Evolutionary conservation across 2,329 filamentous ascomycete species (phyloP).

Genomic region (Ceratocystis colombiana): DNA sequence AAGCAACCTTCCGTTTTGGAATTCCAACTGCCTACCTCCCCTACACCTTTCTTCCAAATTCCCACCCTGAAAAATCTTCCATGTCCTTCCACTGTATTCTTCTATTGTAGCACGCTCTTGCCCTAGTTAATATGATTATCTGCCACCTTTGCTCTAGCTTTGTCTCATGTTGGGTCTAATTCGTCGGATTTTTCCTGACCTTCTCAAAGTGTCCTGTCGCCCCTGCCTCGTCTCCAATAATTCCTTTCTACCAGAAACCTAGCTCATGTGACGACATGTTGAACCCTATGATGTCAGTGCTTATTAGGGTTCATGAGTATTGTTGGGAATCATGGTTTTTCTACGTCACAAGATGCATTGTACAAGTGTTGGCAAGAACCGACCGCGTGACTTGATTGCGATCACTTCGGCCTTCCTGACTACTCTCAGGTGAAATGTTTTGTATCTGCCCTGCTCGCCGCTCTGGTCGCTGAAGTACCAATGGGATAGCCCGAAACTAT

Average conservation of each 20-base stretch:
- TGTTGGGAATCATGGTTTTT: background rate
- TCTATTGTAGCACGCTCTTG: background rate
- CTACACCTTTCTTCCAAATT: background rate
- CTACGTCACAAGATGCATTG: background rate
- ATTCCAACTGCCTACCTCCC: background rate
- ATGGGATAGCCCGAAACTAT: background rate
- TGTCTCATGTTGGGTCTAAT: background rate
- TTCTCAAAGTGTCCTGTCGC: background rate
- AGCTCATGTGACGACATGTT: background rate
- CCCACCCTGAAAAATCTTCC: background rate
- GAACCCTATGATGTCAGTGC: background rate
- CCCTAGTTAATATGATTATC: background rate
- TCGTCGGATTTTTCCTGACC: background rate
- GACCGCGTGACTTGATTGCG: too few relatives aligned
- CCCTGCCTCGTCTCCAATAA: background rate
- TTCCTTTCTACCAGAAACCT: background rate
- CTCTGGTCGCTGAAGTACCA: background rate
- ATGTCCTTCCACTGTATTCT: constrained; percentile 8
- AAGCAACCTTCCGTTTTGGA: background rate
- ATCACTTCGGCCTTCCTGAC: too few relatives aligned
- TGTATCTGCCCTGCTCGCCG: background rate
- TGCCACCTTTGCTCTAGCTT: background rate
- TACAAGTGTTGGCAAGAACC: too few relatives aligned
- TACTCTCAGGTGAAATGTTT: background rate
- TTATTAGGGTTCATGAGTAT: background rate